phyloP scores from a whole-genome alignment of 2,329 filamentous ascomycete species.

The Aspergillus versicolor region DNA sequence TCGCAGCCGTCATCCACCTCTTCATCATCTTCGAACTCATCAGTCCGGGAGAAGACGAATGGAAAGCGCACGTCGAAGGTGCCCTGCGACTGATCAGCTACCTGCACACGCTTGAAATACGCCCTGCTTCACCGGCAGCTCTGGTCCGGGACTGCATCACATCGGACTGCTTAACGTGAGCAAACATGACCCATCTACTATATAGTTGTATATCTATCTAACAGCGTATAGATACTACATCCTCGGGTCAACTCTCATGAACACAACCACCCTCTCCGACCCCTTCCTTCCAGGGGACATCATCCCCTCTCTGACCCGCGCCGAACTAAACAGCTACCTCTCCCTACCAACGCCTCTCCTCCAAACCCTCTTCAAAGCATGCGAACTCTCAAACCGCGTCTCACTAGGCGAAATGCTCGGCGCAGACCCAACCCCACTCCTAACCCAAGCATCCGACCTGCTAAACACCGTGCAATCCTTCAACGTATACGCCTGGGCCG shows the following conservation, averaged over 20 bases:
- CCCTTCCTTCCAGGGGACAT: neutral
- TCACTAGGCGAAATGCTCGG: neutral
- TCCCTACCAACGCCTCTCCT: constrained; percentile 4
- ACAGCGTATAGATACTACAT: neutral
- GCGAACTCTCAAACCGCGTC: constrained; percentile 2
- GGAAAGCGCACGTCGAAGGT: constrained; percentile 3
- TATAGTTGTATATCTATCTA: neutral
- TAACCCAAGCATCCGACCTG: neutral
- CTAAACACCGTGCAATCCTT: neutral
- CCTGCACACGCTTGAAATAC: neutral
- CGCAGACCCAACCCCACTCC: neutral
- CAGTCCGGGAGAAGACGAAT: neutral
- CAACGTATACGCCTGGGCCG: neutral
- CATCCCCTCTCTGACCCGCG: neutral
- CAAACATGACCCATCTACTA: neutral
- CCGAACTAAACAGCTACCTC: constrained; percentile 4
- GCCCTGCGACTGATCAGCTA: constrained; percentile 1
- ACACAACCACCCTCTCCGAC: neutral
- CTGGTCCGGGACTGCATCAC: neutral
- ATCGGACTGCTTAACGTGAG: constrained; percentile 1
- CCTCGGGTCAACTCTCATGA: neutral
- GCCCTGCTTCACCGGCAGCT: neutral
- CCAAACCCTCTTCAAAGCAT: constrained; percentile 6
- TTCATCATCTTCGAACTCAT: constrained; percentile 10
- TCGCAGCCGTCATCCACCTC: constrained; percentile 1